These are phyloP conservation scores for Primulina eburnea DNA, from an alignment of 257 asterid species.

Conservation along the genomic window DNA sequence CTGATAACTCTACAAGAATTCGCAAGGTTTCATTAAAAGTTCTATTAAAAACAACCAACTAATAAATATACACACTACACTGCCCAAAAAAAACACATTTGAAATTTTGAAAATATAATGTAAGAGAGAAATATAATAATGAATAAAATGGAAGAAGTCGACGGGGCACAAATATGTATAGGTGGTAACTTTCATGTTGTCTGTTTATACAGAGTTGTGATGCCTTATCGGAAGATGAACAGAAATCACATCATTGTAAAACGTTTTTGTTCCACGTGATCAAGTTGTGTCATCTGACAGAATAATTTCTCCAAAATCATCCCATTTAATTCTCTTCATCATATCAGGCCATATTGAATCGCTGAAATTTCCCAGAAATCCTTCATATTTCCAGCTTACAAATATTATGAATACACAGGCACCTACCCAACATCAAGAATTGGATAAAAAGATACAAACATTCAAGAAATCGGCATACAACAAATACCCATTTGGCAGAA, in stretches of 20 bases:
- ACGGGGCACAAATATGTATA: conserved; percentile 12
- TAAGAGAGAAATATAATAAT: no score
- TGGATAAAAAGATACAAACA: no score
- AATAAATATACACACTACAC: background rate
- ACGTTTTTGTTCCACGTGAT: conserved; percentile 43
- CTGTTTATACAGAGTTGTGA: conserved; percentile 37
- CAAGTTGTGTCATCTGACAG: conserved; percentile 32
- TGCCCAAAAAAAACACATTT: no score
- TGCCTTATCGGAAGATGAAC: conserved; percentile 47
- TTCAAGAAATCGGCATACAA: background rate
- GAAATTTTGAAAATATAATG: no score
- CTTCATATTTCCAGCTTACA: background rate
- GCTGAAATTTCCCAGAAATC: background rate
- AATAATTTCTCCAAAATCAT: conserved; percentile 6
- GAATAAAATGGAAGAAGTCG: no score
- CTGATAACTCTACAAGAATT: background rate
- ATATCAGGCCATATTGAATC: background rate
- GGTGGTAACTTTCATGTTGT: conserved; percentile 77
- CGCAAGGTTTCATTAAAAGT: no score
- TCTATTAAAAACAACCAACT: background rate
- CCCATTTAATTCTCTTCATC: background rate
- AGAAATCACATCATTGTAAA: conserved; percentile 11
- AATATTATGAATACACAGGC: no score
- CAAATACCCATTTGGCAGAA: background rate
- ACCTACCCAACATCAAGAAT: background rate